Conservation (phyloP, 345 rosid species). For the Atalantia buxifolia region DNA sequence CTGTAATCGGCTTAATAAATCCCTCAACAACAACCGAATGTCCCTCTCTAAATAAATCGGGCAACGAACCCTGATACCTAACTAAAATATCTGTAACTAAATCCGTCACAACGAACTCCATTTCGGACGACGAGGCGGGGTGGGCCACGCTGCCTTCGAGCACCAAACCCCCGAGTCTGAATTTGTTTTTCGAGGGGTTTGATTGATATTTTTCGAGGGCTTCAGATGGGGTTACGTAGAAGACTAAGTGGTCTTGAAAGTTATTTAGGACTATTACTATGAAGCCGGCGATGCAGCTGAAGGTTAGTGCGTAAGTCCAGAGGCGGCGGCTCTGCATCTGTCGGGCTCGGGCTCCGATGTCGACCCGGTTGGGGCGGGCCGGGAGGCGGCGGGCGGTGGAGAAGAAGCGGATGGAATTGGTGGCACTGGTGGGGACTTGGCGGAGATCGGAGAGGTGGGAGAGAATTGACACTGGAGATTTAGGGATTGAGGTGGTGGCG, state of each 20-base stretch:
- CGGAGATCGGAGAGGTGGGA: conserved; percentile 26
- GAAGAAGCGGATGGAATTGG: conserved; percentile 42
- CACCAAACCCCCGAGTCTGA: conserved; percentile 83
- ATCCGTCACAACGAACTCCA: conserved; percentile 92
- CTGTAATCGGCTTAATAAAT: conserved; percentile 67
- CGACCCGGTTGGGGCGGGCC: conserved; percentile 52
- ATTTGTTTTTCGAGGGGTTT: conserved; percentile 66
- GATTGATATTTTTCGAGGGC: conserved; percentile 71
- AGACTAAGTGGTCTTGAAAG: conserved; percentile 86
- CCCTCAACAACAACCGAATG: conserved; percentile 96
- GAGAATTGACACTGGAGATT: conserved; percentile 21
- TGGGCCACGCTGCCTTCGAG: conserved; percentile 91
- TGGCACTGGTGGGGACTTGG: conserved; percentile 1
- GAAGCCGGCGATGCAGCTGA: conserved; percentile 87
- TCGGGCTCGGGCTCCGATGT: conserved; percentile 81
- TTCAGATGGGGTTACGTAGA: conserved; percentile 81
- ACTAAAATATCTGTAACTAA: conserved; percentile 80
- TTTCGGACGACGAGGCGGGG: conserved; percentile 64
- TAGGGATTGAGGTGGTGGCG: not conserved
- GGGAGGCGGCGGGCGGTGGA: conserved; percentile 66
- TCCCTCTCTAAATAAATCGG: conserved; percentile 91
- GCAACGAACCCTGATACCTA: conserved; percentile 71
- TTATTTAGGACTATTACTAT: conserved; percentile 77
- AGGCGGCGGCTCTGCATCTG: conserved; percentile 90
- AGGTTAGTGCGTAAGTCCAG: conserved; percentile 85